These are phyloP conservation scores for Rosellinia necatrix DNA, from an alignment of 2,329 filamentous ascomycete genomes.

Conservation along the genomic window DNA sequence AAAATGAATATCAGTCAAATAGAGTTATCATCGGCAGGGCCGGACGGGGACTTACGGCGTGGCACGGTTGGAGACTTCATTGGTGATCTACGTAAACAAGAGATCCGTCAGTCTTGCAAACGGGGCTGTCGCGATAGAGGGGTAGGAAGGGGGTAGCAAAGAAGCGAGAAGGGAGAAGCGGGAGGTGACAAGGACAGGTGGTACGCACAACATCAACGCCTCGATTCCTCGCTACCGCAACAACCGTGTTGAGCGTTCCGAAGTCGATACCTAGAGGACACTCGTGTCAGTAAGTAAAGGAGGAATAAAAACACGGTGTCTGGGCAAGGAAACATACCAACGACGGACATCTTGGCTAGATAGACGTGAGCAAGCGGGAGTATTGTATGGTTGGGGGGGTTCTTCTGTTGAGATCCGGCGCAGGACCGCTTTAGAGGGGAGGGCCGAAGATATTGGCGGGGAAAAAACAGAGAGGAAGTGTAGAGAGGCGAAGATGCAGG, in stretches of 20 bases:
- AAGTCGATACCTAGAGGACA: slow-evolving; percentile 76
- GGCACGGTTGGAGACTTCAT: slow-evolving; percentile 97
- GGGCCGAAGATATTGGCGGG: background rate
- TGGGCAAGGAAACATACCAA: slow-evolving; percentile 47
- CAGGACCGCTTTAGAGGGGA: background rate
- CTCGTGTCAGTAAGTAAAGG: slow-evolving; percentile 22
- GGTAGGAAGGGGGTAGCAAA: background rate
- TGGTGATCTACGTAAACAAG: slow-evolving; percentile 72
- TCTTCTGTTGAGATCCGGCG: background rate
- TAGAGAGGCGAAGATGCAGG: too few species aligned
- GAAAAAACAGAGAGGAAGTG: too few species aligned
- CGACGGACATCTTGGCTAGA: slow-evolving; percentile 57
- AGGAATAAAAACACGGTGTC: slow-evolving; percentile 1
- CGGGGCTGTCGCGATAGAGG: slow-evolving; percentile 24
- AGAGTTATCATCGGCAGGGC: slow-evolving; percentile 15
- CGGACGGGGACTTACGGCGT: slow-evolving; percentile 77
- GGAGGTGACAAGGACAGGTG: slow-evolving; percentile 27
- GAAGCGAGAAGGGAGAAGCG: background rate
- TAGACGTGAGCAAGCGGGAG: slow-evolving; percentile 30
- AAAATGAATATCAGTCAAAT: slow-evolving; percentile 30
- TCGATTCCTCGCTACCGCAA: slow-evolving; percentile 96
- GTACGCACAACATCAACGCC: slow-evolving; percentile 96
- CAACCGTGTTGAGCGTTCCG: slow-evolving; percentile 94
- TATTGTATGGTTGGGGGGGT: slow-evolving; percentile 6
- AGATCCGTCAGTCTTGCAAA: slow-evolving; percentile 25